Evolutionary conservation across 768 basidiomycete genomes (phyloP).

Genomic region (Asterophora parasitica): DNA sequence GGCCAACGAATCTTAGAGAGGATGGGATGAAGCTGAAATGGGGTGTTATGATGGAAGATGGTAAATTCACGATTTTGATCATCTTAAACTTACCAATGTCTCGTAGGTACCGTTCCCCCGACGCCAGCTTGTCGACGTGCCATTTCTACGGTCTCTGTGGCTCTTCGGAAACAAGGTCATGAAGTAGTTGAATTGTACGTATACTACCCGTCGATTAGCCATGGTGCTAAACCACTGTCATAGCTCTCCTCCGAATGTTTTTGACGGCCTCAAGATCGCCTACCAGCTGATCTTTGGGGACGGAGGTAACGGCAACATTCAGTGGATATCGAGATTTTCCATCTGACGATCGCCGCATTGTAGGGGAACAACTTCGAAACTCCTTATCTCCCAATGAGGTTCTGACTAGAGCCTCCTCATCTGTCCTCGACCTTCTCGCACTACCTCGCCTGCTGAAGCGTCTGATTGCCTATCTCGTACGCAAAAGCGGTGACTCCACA

Average conservation of each 20-base stretch:
- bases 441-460: constrained; percentile 39
- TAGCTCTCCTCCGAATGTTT: constrained; percentile 41
- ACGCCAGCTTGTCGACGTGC: constrained; percentile 62
- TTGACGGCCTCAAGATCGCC: constrained; percentile 46
- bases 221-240: background rate
- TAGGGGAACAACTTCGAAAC: constrained; percentile 42
- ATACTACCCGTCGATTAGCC: background rate
- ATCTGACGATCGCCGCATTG: constrained; percentile 4
- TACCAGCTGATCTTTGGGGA: constrained; percentile 55
- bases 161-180: constrained; percentile 55
- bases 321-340: background rate
- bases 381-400: constrained; percentile 30
- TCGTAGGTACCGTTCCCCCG: constrained; percentile 50
- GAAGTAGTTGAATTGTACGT: constrained; percentile 60
- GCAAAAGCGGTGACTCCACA: constrained; percentile 33
- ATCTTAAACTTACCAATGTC: background rate
- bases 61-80: constrained; percentile 26
- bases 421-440: constrained; percentile 29
- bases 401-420: constrained; percentile 25
- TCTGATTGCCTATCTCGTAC: constrained; percentile 35
- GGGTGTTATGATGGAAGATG: constrained; percentile 60
- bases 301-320: constrained; percentile 32
- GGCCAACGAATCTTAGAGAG: constrained; percentile 39
- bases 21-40: constrained; percentile 54
- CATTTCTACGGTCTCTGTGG: constrained; percentile 43